Percentiles rank a stretch among this genome's conserved stretches.
Conservation (phyloP, 176 grass and related monocot genomes). For the Areca catechu region DNA sequence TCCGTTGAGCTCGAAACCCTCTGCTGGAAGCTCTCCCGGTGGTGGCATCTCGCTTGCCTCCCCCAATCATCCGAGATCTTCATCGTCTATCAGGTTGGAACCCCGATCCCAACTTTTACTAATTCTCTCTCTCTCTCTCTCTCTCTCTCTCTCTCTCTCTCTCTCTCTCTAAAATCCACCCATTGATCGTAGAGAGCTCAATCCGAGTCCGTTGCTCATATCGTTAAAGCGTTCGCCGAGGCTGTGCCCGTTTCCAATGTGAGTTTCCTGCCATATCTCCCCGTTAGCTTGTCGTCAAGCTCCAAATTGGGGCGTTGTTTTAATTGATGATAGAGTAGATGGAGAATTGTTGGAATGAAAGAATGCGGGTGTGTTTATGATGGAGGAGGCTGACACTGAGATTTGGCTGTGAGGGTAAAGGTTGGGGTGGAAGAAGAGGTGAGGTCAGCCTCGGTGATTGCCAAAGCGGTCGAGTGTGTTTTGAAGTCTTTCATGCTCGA, state of each 20-base stretch:
- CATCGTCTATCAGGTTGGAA: slow-evolving; percentile 51
- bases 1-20: slow-evolving; percentile 48
- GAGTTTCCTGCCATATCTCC: background rate
- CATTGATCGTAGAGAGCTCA: slow-evolving; percentile 3
- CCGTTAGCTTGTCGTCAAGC: background rate
- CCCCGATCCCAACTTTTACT: background rate
- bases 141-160: background rate
- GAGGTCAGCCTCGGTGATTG: slow-evolving; percentile 39
- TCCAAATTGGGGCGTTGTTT: no score
- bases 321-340: no score
- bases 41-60: slow-evolving; percentile 53
- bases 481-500: slow-evolving; percentile 60
- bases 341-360: no score
- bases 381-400: background rate
- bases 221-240: background rate
- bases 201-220: background rate
- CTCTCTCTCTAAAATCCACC: background rate
- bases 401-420: slow-evolving; percentile 11
- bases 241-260: background rate
- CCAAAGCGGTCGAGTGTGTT: slow-evolving; percentile 47
- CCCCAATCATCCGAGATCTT: slow-evolving; percentile 33
- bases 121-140: background rate
- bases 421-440: slow-evolving; percentile 59
- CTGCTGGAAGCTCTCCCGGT: slow-evolving; percentile 66
- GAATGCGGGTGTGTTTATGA: background rate